phyloP scores from a whole-genome alignment of 441 rosid genomes.

The Gossypium trilobum region DNA sequence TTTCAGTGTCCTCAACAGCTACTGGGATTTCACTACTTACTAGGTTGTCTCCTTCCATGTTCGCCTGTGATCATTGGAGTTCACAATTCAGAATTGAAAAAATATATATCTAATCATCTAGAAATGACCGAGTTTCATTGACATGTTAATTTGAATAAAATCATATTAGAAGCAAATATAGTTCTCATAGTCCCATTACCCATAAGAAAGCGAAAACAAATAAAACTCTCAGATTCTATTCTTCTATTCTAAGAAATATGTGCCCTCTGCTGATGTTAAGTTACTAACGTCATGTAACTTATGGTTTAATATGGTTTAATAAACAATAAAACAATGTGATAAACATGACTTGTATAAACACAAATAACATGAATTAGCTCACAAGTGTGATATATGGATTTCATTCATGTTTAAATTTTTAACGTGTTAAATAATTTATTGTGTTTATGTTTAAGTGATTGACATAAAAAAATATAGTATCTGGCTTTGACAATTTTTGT shows the following conservation, averaged over 20 bases:
- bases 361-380: neutral
- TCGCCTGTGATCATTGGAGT: constrained; percentile 11
- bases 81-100: neutral
- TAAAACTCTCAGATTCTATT: neutral
- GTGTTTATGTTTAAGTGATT: neutral
- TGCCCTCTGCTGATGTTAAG: neutral
- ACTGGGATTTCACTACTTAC: constrained; percentile 45
- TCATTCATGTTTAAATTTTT: neutral
- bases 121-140: neutral
- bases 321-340: neutral
- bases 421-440: too few relatives aligned
- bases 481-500: too few relatives aligned
- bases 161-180: neutral
- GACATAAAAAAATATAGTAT: neutral
- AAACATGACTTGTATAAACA: neutral
- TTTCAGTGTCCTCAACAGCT: constrained; percentile 31
- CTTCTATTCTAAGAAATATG: neutral
- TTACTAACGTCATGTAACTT: neutral
- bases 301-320: neutral
- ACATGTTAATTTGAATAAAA: neutral
- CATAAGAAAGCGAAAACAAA: neutral
- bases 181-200: neutral
- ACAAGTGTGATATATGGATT: neutral
- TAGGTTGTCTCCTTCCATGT: constrained; percentile 55
- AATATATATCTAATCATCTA: neutral